Evolutionary conservation across 192 early-diverging fungal species (phyloP), one percentile per base, ranked within the genome.

Genomic region (Mortierella hygrophila): DNA sequence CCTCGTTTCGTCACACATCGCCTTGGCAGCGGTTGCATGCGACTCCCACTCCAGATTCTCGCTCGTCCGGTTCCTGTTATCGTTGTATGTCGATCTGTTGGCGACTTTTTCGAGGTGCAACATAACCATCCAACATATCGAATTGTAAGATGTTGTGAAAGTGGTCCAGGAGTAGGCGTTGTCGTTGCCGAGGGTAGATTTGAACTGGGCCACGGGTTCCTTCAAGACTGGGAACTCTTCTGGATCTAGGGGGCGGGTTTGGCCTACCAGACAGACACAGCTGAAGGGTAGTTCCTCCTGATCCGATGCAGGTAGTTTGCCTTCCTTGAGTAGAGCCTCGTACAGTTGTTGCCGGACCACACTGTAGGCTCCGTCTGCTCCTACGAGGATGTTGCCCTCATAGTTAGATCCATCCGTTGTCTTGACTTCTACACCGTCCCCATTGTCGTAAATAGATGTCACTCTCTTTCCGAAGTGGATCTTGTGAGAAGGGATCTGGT

Each of bases 341-440:
- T 72, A 82, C 16, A 82, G 18, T 0, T 41, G n/a, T 29, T 82
- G 74, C 40, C 85, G 77, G 2, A 88, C 76, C 1, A 26, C 41
- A 52, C 80, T 82, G 21, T 78, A 77, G 4, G 78, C 76, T 41
- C 82, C 85, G 72, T 89, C 89, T 1, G 79, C 78, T 41, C 84
- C 88, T 0, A 89, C 84, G 15, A 89, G 40, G 15, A 87, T 49
- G 37, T 75, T 72, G 13, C 84, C 88, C 57, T 68, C 57, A 9
- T 37, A 20, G 1, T 20, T n/a, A 6, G 78, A 70, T 1, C 71
- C 46, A 21, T 89, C 88, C 6, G 54, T n/a, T 49, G 65, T 77
- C 21, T 6, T 47, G 47, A 78, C 72, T 41, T 38, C 42, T 18
- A 89, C 78, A 23, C 54, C 75, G 23, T 79, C 52, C 4, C 83